These are phyloP conservation scores for Paraglomus occultum DNA, from an alignment of 192 early-diverging fungal genomes.

Conservation along the genomic window DNA sequence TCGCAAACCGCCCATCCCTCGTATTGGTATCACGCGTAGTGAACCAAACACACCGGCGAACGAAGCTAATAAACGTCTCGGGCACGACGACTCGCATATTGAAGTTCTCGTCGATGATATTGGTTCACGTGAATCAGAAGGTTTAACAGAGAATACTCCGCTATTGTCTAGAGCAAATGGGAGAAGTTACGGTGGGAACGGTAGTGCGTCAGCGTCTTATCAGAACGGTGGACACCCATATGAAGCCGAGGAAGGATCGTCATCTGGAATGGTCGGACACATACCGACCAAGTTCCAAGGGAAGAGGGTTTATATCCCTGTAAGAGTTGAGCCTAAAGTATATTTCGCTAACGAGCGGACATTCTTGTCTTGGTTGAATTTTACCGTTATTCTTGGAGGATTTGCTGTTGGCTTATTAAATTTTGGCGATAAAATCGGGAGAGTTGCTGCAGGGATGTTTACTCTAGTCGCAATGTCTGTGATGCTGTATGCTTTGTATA, in stretches of 20 bases:
- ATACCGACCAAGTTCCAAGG: constrained; percentile 35
- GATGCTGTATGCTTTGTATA: constrained; percentile 77
- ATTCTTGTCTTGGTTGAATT: constrained; percentile 85
- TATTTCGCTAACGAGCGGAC: constrained; percentile 95
- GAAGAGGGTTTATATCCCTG: constrained; percentile 61
- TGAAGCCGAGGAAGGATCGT: constrained; percentile 27
- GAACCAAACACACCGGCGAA: constrained; percentile 43
- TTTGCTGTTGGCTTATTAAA: constrained; percentile 74
- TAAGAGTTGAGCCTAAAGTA: constrained; percentile 81
- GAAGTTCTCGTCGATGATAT: constrained; percentile 28
- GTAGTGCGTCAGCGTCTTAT: background rate
- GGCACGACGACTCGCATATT: constrained; percentile 31
- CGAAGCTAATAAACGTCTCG: constrained; percentile 23
- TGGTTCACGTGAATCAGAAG: constrained; percentile 30
- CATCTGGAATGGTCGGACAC: constrained; percentile 24
- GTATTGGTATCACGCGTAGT: constrained; percentile 38
- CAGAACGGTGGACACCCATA: background rate
- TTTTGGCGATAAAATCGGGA: constrained; percentile 73
- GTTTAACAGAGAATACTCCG: constrained; percentile 33
- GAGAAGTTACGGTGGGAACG: background rate
- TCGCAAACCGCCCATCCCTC: constrained; percentile 68
- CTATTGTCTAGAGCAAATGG: constrained; percentile 7
- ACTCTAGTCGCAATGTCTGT: constrained; percentile 68
- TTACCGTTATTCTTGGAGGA: constrained; percentile 68
- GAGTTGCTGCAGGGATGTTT: constrained; percentile 67